Evolutionary conservation across 257 asterid species (phyloP), one percentile per base, ranked within the genome.

Genomic region (Anisodus tanguticus): DNA sequence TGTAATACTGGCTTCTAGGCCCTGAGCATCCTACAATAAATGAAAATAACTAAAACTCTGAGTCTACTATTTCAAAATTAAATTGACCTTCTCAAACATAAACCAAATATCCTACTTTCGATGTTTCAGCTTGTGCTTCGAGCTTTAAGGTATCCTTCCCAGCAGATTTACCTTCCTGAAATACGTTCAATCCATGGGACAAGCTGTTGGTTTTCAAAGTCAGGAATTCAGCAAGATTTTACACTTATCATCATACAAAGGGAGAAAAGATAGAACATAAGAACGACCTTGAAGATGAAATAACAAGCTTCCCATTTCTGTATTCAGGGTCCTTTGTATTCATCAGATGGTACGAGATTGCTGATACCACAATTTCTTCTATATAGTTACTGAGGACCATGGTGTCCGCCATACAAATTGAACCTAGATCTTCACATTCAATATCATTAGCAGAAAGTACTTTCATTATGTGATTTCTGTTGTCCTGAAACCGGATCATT

Each of bases 331-430:
- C 93, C 58, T 87, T 89, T 41, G 91, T 90, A 45, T 88, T 90
- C 97, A 88, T 95, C 89, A 94, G 89, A 88, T 95, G 99, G 85
- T 93, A 88, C 0, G 97, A 93, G 80, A 95, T 89, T 66, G 99
- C 99, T 54, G 98, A 94, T 62, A 93, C 97, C 74, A 93, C 97
- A 85, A 93, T 91, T 86, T 95, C 99, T 89, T 95, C 98, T 66
- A 92, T 91, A 53, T 95, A 92, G 87, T 90, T 88, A 86, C 99
- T 89, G n/a, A 95, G 92, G 49, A 86, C 92, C 69, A 91, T 89
- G 3, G 98, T 91, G 81, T 95, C 97, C 5, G 88, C 88, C 88
- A 91, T 82, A 83, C 97, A 91, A 83, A 95, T 90, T 9, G 98
- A 90, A 71, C 95, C 95, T 16, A 94, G 86, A 87, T 95, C 97